Conservation (phyloP, 805 yeast genomes). For the Cyberlindnera misumaiensis region DNA sequence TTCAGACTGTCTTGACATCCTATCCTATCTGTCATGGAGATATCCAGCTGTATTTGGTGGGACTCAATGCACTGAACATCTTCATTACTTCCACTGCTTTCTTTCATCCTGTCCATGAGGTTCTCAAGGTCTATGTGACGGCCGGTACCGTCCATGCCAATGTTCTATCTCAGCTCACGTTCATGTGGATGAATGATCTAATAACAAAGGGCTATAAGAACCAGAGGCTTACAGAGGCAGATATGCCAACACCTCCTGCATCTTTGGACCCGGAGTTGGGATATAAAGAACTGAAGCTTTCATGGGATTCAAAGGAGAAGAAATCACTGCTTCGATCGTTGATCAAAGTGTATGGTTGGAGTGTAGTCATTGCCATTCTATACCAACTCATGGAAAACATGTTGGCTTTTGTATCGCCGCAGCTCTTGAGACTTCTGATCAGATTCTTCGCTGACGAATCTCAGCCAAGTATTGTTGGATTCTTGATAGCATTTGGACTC, state of each 20-base stretch:
- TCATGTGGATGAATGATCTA: slow-evolving; percentile 85
- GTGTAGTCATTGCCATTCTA: slow-evolving; percentile 62
- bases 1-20: slow-evolving; percentile 27
- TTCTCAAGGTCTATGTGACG: slow-evolving; percentile 23
- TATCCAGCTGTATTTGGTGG: slow-evolving; percentile 18
- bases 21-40: slow-evolving; percentile 17
- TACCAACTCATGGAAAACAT: slow-evolving; percentile 71
- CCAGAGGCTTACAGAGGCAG: slow-evolving; percentile 46
- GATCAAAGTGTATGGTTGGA: slow-evolving; percentile 63
- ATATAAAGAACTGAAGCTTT: slow-evolving; percentile 39
- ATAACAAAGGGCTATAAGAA: slow-evolving; percentile 65
- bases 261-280: slow-evolving; percentile 51
- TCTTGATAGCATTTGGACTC: slow-evolving; percentile 56
- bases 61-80: slow-evolving; percentile 5
- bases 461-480: slow-evolving; percentile 38
- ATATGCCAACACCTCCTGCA: slow-evolving; percentile 74
- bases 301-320: slow-evolving; percentile 55
- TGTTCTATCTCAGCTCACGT: slow-evolving; percentile 69
- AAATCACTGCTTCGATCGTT: slow-evolving; percentile 55
- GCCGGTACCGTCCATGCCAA: slow-evolving; percentile 54
- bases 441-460: slow-evolving; percentile 41
- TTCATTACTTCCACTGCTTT: slow-evolving; percentile 20
- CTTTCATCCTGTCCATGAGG: slow-evolving; percentile 36
- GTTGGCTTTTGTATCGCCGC: slow-evolving; percentile 87
- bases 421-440: slow-evolving; percentile 62